Conservation (phyloP, 1,139 yeast genomes). For the Wickerhamomyces sp. region DNA sequence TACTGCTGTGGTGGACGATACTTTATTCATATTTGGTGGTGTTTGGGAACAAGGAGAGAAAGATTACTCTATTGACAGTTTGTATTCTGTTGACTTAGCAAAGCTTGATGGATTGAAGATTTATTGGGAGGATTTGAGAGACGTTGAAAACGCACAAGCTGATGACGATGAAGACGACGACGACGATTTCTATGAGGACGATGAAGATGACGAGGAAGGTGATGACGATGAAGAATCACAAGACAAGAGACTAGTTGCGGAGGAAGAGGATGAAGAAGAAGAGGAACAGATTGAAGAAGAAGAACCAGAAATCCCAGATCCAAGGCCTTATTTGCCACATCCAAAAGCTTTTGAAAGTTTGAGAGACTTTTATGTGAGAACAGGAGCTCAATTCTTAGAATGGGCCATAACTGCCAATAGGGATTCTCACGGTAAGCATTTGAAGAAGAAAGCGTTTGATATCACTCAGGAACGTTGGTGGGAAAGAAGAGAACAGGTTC, state of each 20-base stretch:
- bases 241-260: slow-evolving; percentile 43
- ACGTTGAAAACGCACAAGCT: slow-evolving; percentile 51
- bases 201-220: slow-evolving; percentile 60
- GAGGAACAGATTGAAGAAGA: slow-evolving; percentile 57
- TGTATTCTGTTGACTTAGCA: slow-evolving; percentile 81
- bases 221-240: slow-evolving; percentile 48
- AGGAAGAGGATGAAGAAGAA: slow-evolving; percentile 53
- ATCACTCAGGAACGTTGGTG: slow-evolving; percentile 95
- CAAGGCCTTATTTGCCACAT: slow-evolving; percentile 95
- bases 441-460: slow-evolving; percentile 86
- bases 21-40: slow-evolving; percentile 86
- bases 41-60: slow-evolving; percentile 83
- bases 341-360: slow-evolving; percentile 92
- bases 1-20: slow-evolving; percentile 81
- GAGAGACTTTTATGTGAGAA: slow-evolving; percentile 78
- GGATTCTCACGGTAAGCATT: slow-evolving; percentile 85
- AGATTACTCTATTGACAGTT: slow-evolving; percentile 78
- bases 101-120: slow-evolving; percentile 85
- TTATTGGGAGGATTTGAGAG: slow-evolving; percentile 80
- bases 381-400: slow-evolving; percentile 81
- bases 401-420: slow-evolving; percentile 88
- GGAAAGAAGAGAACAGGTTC: slow-evolving; percentile 94
- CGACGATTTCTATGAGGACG: slow-evolving; percentile 60
- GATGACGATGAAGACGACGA: slow-evolving; percentile 51
- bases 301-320: slow-evolving; percentile 64